A percentile compares a stretch with the other conserved stretches of the same genome.
phyloP scores from a whole-genome alignment of 1,284 basidiomycete genomes.

The Cryptococcus depauperatus region DNA sequence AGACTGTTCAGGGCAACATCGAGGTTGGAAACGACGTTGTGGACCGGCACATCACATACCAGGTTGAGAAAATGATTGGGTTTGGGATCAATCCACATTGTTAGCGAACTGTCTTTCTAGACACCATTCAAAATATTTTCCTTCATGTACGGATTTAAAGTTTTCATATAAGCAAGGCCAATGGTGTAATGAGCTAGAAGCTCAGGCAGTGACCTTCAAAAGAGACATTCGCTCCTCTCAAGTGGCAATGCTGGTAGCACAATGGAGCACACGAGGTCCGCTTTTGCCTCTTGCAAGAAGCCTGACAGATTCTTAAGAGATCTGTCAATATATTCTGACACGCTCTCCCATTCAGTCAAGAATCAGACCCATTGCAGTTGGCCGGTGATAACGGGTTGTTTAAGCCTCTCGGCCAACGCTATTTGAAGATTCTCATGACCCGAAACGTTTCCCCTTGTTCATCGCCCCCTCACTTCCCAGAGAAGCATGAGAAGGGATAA shows the following conservation, averaged over 20 bases:
- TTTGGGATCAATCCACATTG: neutral
- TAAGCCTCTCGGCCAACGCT: too few species aligned
- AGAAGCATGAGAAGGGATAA: neutral
- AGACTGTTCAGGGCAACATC: neutral
- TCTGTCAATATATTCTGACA: too few species aligned
- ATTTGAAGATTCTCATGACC: too few species aligned
- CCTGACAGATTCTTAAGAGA: too few species aligned
- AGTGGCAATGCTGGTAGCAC: neutral
- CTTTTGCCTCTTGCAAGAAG: too few species aligned
- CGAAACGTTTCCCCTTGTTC: neutral
- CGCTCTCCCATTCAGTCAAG: too few species aligned
- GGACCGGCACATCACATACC: neutral
- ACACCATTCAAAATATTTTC: neutral
- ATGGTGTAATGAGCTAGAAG: neutral
- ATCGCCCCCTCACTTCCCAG: neutral
- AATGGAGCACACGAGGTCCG: neutral
- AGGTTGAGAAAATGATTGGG: neutral
- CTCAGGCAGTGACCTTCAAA: neutral
- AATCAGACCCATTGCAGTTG: too few species aligned
- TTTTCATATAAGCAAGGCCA: neutral
- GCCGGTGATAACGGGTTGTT: too few species aligned
- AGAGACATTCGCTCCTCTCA: neutral
- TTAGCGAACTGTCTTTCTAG: neutral
- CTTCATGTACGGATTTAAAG: too few species aligned
- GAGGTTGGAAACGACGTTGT: neutral